phyloP scores from a whole-genome alignment of 225 moss, liverwort and hornwort genomes.

The Takakia lepidozioides region DNA sequence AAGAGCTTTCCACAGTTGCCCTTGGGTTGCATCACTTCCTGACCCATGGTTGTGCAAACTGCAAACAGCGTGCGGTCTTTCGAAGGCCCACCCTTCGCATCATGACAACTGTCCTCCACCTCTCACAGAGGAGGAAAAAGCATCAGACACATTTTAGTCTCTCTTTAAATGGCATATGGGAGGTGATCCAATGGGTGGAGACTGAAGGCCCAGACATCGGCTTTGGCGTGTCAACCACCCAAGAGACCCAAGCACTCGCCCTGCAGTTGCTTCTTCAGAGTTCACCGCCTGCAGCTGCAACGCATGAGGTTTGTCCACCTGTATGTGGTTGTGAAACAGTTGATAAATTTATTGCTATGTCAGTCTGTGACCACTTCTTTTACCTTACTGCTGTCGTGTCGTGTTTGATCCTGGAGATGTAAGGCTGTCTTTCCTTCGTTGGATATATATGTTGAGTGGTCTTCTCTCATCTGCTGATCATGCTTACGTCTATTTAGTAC shows the following conservation, averaged over 20 bases:
- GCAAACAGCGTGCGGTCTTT: constrained; percentile 39
- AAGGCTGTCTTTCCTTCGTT: not conserved
- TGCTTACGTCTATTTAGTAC: too few relatives aligned
- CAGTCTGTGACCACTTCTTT: not conserved
- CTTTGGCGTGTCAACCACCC: constrained; percentile 25
- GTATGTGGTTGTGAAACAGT: not conserved
- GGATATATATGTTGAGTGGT: not conserved
- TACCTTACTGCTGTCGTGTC: not conserved
- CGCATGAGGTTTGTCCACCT: constrained; percentile 45
- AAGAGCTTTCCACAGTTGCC: constrained; percentile 67
- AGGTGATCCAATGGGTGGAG: constrained; percentile 62
- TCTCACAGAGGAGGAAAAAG: constrained; percentile 66
- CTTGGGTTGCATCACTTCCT: constrained; percentile 51
- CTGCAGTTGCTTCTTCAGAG: constrained; percentile 68
- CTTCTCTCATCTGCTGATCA: too few relatives aligned
- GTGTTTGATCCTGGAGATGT: not conserved
- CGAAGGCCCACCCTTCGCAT: constrained; percentile 59
- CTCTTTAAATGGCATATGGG: constrained; percentile 45
- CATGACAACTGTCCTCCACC: constrained; percentile 46
- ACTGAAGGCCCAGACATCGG: constrained; percentile 43
- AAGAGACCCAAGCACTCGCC: constrained; percentile 36
- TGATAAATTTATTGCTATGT: not conserved
- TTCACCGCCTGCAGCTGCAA: constrained; percentile 55
- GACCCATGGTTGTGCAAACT: constrained; percentile 29
- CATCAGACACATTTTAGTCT: constrained; percentile 70